Evolutionary conservation across 257 asterid species (phyloP).

Genomic region (Petunia secreta): DNA sequence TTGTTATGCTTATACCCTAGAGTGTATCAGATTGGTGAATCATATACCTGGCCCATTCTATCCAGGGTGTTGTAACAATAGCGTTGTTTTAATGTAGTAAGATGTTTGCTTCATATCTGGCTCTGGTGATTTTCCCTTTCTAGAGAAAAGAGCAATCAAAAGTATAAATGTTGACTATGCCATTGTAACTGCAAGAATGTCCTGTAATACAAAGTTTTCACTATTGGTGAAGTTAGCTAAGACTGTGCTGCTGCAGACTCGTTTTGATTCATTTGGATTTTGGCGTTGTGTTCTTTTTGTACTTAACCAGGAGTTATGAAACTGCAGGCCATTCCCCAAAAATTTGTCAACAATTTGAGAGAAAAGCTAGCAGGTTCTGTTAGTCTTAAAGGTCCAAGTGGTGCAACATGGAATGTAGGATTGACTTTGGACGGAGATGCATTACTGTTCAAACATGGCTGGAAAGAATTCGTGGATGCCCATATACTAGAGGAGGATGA

Average conservation of each 20-base stretch:
- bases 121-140: background rate
- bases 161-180: background rate
- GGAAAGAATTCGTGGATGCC: slow-evolving; percentile 44
- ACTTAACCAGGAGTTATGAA: background rate
- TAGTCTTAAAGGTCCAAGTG: slow-evolving; percentile 46
- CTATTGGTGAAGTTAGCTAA: too few species aligned
- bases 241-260: background rate
- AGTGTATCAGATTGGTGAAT: background rate
- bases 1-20: background rate
- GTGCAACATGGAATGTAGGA: slow-evolving; percentile 36
- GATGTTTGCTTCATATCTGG: too few species aligned
- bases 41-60: background rate
- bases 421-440: slow-evolving; percentile 22
- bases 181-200: too few species aligned
- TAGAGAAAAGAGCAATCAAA: background rate
- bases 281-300: background rate
- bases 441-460: slow-evolving; percentile 35
- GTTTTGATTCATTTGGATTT: background rate
- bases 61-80: too few species aligned
- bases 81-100: too few species aligned
- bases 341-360: slow-evolving; percentile 37
- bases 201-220: too few species aligned
- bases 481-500: slow-evolving; percentile 42
- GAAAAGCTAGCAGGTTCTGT: slow-evolving; percentile 37
- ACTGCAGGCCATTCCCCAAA: slow-evolving; percentile 43